Evolutionary conservation across 164 flowering plant genomes (phyloP), one percentile per base, ranked within the genome.

Genomic region (Cinnamomum chago): DNA sequence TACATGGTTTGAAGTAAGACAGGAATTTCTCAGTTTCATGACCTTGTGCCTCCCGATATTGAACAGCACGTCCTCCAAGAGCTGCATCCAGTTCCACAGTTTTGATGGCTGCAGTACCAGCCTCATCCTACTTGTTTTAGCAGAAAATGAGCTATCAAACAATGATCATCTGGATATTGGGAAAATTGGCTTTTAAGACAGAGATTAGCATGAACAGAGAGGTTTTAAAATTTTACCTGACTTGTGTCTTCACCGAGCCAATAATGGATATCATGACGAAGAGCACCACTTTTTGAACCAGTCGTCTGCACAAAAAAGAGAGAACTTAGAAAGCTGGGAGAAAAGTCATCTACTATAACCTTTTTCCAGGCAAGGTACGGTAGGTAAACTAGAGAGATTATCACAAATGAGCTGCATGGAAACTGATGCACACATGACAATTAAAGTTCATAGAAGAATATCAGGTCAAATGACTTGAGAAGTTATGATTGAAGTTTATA

Each of bases 61-160:
- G 99, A 78, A 96, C 99, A 67, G 99, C 99, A 79, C 98, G 97
- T 40, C 99, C 99, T 58, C 99, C 99, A 73, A 96, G 91, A 75
- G 97, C 92, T 72, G 98, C 98, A 92, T 96, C 99, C 70, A 96
- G 76, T 83, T 96, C 99, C 77, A 96, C 88, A 52, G 98, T 92
- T 82, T 94, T 96, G 77, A 92, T 84, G 62, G 99, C 97, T 73
- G 97, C 98, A 33, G 96, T 77, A 76, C 98, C 98, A 76, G 98
- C 90, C 87, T 96, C 98, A 86, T 96, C 99, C 98, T 96, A 81
- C 71, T 79, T 65, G n/a, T 78, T 75, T 40, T 60, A 28, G 77
- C n/a, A 65, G 17, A 75, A 66, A 66, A 25, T 6, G 35, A 4
- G 64, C 5, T 30, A 30, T 30, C 35, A 30, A 30, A 30, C 35